Base-by-base conservation (phyloP, 371 early-diverging fungal species). In the Nosema muscidifuracis region DNA sequence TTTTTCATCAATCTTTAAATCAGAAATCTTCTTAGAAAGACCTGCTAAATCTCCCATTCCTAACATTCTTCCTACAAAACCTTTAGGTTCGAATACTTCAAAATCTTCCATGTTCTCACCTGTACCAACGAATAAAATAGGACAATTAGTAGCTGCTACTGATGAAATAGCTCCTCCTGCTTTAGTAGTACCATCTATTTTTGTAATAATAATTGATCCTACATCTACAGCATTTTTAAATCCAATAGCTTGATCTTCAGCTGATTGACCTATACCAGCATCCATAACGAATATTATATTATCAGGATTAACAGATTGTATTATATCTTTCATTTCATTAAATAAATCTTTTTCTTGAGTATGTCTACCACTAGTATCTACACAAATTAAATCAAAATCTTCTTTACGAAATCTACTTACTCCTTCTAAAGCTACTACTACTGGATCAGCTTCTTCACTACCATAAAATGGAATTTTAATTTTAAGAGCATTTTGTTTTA, bases 101-200 rank as follows among this genome's bases (percentile, higher is more conserved):
- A 98, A 82, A 75, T 96, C 95, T 65, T 92, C 89, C 83, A 95
- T 87, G 76, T 94, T 95, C 85, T 98, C 98, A 78, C 98, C 98
- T 4, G 90, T 91, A 83, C 97, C 98, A 71, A 97, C 91, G 74
- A 96, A 98, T 50, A 93, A 87, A 68, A 98, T 95, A 2, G 97
- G 97, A 80, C 91, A 91, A 12, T 89, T 85, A 0, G 96, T 96
- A 7, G 95, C 93, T 20, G 98, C 98, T 30, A 98, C 95, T 82
- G 96, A 95, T 65, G 92, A 92, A 50, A 98, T 91, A 30, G 98
- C 97, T 80, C 98, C 98, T 81, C 98, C 98, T 81, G 96, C 95
- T 81, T 95, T 96, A 33, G 92, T 93, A 75, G 96, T 94, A 26
- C 98, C 98, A 81, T 98, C 98, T 90, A 97, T 91, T 85, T 98